Base-by-base conservation (phyloP, 1,139 yeast genomes). In the Candida tunisiensis region DNA sequence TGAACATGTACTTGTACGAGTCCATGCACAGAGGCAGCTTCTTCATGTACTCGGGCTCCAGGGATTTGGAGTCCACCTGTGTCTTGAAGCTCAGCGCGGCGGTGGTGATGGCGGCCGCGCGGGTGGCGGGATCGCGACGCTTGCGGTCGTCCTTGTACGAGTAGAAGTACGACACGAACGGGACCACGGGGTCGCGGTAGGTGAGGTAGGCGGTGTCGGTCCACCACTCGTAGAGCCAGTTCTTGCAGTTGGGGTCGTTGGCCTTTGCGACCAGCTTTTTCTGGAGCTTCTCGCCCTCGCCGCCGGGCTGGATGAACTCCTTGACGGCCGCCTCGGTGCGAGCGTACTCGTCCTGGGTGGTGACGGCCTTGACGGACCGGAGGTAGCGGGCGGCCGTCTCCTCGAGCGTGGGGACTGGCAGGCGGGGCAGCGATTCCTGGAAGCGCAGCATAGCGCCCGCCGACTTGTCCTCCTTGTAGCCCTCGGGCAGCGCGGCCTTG, bases 201-300 rank as follows among this genome's bases (percentile, higher is more conserved):
- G 79, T 72, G 61, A 88, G 60, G 54, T 88, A 88, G 18, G 95
- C 93, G 41, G 77, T 82, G 44, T 79, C 79, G 51, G 85, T 93
- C 98, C 98, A 88, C 65, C 77, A 82, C 35, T 70, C 77, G 30
- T 80, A 70, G 45, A 88, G 65, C 98, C 98, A 88, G 53, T 88
- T 88, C 48, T 80, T 74, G 29, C 53, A 57, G 31, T 47, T 55
- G 39, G 71, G 66, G 33, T 55, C 65, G 22, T 55, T 44, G 23
- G 91, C 74, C 41, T 69, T 69, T 16, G 64, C 57, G 24, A 55
- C 47, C 31, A 88, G 63, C 38, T 88, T 66, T 31, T 57, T 39
- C 49, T 88, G 96, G 37, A 88, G 64, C 21, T 54, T 54, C 26
- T 68, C 69, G 23, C 92, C 93, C 31, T 60, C 60, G 10, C 82